Base-by-base conservation (phyloP, 2,329 filamentous ascomycete genomes). In the Hortaea sp. region DNA sequence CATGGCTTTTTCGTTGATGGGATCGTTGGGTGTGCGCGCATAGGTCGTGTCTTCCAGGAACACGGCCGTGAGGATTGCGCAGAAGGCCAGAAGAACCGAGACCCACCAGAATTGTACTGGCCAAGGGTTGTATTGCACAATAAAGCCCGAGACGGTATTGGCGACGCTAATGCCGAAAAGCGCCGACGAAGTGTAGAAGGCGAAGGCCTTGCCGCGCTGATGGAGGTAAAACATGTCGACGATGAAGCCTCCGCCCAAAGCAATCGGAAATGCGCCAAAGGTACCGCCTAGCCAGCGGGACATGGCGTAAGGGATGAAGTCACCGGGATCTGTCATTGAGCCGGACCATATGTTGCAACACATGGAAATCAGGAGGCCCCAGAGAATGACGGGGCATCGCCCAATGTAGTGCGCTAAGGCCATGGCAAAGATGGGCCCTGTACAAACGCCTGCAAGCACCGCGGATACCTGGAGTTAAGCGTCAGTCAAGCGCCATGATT, bases 191-290 rank as follows among this genome's bases (percentile, higher is more conserved):
- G 31, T 40, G 12, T 35, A 48, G 35, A 39, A 40, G 5, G 42
- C 46, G 30, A 48, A 48, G 7, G 46, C 46, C 29, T 10, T 11
- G 28, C 29, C 41, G 31, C 41, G 41, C 35, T 49, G 47, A 39
- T 49, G 47, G 20, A 49, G 30, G 39, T 69, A 71, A 53, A 69
- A 70, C 43, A 69, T 37, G 43, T 70, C 68, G n/a, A 66, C 63
- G 20, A 72, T 62, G 31, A 66, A 63, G 20, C 65, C 55, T 4
- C 63, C 61, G 6, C 66, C 67, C 5, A 71, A 54, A 4, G 66
- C 56, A 30, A 61, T 60, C 6, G 64, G 63, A 2, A 66, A 56
- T 6, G 61, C 60, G 6, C 68, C 68, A 44, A 69, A 69, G 44
- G 67, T 62, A 5, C 65, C 39, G 35, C 29, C 47, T n/a, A 47